These are phyloP conservation scores for Eutrema yunnanense DNA, from an alignment of 345 rosid species.

Conservation along the genomic window DNA sequence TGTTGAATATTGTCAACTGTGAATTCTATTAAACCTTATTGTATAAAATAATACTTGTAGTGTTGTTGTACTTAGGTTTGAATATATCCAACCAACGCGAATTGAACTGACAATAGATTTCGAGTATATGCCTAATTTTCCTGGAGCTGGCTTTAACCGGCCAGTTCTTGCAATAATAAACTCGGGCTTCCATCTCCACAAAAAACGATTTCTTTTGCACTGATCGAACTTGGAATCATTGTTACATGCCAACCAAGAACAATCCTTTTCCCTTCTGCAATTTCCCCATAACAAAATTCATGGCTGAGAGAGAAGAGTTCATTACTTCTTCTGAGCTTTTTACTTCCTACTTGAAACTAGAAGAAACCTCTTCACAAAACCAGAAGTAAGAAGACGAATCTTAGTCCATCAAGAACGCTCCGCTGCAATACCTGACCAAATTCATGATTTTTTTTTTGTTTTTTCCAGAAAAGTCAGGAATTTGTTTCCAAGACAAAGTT, in stretches of 20 bases:
- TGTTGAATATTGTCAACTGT: not conserved
- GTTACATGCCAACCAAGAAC: slow-evolving; percentile 2
- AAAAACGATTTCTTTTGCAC: not conserved
- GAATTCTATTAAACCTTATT: not conserved
- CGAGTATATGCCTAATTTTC: not conserved
- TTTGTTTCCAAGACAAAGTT: not conserved
- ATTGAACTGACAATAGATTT: too few species aligned
- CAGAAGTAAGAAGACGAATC: not conserved
- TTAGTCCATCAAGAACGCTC: slow-evolving; percentile 28
- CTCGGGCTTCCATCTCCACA: not conserved
- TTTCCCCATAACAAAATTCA: not conserved
- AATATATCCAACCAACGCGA: too few species aligned
- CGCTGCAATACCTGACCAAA: slow-evolving; percentile 24
- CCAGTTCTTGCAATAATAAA: not conserved
- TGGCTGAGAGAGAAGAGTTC: not conserved
- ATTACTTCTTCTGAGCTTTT: not conserved
- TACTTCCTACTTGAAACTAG: not conserved
- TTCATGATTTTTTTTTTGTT: not conserved
- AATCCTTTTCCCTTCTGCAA: not conserved
- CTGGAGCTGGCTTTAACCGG: not conserved
- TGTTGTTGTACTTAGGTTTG: too few species aligned
- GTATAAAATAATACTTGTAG: too few species aligned
- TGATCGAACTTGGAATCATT: not conserved
- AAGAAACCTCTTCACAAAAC: not conserved
- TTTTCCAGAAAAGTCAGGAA: not conserved